phyloP scores from a whole-genome alignment of 495 filamentous ascomycete species.

The Penicillium salamii region DNA sequence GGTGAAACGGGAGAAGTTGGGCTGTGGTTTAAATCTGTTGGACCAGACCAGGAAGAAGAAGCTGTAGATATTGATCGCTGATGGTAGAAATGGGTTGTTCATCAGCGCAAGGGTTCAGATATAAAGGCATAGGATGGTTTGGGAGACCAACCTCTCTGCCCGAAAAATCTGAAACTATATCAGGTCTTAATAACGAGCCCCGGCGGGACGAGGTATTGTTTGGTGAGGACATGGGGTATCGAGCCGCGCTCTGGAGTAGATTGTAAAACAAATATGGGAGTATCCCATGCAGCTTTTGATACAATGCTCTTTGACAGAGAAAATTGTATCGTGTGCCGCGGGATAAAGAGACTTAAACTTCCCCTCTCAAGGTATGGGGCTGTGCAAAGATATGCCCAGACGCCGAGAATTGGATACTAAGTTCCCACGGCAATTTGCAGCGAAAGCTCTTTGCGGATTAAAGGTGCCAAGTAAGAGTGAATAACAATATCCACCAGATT shows the following conservation, averaged over 20 bases:
- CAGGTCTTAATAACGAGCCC: slow-evolving; percentile 17
- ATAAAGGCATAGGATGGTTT: not conserved
- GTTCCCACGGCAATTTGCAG: not conserved
- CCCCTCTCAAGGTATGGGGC: not conserved
- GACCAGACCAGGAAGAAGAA: slow-evolving; percentile 19
- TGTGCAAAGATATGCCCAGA: slow-evolving; percentile 8
- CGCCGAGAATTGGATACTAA: not conserved
- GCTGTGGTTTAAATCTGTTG: slow-evolving; percentile 23
- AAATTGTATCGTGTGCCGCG: not conserved
- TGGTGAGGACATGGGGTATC: slow-evolving; percentile 20
- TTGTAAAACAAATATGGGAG: not conserved
- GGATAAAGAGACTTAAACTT: not conserved
- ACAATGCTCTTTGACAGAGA: not conserved
- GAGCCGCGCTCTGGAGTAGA: slow-evolving; percentile 1
- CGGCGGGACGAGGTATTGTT: slow-evolving; percentile 11
- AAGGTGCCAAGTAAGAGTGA: slow-evolving; percentile 3
- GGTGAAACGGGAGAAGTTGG: slow-evolving; percentile 26
- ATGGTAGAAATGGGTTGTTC: not conserved
- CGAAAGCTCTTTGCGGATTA: not conserved
- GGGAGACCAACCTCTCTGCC: slow-evolving; percentile 22
- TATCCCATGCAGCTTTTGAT: not conserved
- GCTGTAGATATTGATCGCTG: slow-evolving; percentile 23
- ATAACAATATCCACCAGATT: not conserved
- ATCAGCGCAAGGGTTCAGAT: slow-evolving; percentile 3
- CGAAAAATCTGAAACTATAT: slow-evolving; percentile 15